Evolutionary conservation across 148 eudicot genomes (phyloP), one percentile per base, ranked within the genome.

Genomic region (Vaccinium darrowii): DNA sequence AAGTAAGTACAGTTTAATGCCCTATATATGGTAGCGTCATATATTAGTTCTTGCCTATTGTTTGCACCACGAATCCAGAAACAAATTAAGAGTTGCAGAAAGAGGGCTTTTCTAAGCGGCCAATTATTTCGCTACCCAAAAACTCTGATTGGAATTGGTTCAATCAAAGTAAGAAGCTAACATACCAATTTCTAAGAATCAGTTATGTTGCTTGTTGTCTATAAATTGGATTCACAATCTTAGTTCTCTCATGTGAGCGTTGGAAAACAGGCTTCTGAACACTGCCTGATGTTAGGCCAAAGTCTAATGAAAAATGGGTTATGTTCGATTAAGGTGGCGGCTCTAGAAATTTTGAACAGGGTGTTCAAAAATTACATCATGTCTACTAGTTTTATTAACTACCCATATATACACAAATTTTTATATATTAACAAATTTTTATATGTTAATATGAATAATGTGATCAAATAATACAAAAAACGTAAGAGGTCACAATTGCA

Each of bases 1-100:
- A 94, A 80, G 99, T 95, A 90, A 92, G 96, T 93, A 21, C 58
- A 76, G 23, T 84, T 53, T 39, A 47, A 19, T 36, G 9, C 13
- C 21, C 72, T n/a, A 23, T 56, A 27, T 52, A 30, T 58, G 78
- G 27, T 58, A 11, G 52, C 52, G 49, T 51, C 39, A 77, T 65
- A 74, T 47, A 54, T 79, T 65, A 16, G 21, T 23, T 15, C 50
- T 78, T 78, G 76, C 27, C 54, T 65, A 25, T 19, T 63, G 74
- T 50, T 27, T 52, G 74, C 18, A 12, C 65, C 27, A 62, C 4
- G 36, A 75, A 18, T 57, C 82, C 71, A 4, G 54, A 57, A 80
- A 36, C 27, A 18, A 9, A 14, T 8, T 7, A 78, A 78, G 21
- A 14, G 47, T 18, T 79, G 11, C 23, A 30, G 39, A 69, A 69